These are phyloP conservation scores for Backusella psychrophila DNA, from an alignment of 192 early-diverging fungal genomes.

Conservation along the genomic window DNA sequence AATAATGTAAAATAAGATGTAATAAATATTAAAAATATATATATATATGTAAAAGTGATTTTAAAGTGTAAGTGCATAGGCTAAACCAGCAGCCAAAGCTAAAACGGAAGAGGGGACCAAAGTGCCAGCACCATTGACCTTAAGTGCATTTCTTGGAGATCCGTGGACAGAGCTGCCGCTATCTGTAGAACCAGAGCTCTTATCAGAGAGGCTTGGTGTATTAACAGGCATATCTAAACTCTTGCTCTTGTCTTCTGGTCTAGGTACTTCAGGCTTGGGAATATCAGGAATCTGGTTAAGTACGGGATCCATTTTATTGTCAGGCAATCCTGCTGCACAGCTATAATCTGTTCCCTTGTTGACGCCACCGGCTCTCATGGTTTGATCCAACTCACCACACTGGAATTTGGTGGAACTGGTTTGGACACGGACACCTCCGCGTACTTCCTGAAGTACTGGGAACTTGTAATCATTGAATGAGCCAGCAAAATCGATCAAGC, in stretches of 20 bases:
- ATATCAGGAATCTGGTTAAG: conserved; percentile 13
- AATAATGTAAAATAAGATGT: background rate
- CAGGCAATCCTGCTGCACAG: conserved; percentile 13
- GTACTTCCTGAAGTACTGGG: conserved; percentile 52
- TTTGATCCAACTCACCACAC: conserved; percentile 34
- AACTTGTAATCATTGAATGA: conserved; percentile 55
- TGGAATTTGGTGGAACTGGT: conserved; percentile 53
- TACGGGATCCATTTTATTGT: conserved; percentile 1
- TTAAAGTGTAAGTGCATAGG: background rate
- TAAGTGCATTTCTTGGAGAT: background rate
- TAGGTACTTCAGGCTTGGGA: background rate
- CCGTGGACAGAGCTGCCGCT: background rate
- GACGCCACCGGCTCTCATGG: conserved; percentile 11
- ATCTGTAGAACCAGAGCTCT: background rate
- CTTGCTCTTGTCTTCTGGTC: background rate
- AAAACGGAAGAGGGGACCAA: background rate
- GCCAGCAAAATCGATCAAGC: conserved; percentile 56
- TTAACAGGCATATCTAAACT: background rate
- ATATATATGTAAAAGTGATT: background rate
- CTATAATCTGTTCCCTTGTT: conserved; percentile 23
- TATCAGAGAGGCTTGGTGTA: background rate
- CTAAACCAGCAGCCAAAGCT: background rate
- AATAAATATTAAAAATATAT: background rate
- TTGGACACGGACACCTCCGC: conserved; percentile 59
- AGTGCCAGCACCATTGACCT: background rate